These are phyloP conservation scores for Parietaria judaica DNA, from an alignment of 306 rosid genomes.

Conservation along the genomic window DNA sequence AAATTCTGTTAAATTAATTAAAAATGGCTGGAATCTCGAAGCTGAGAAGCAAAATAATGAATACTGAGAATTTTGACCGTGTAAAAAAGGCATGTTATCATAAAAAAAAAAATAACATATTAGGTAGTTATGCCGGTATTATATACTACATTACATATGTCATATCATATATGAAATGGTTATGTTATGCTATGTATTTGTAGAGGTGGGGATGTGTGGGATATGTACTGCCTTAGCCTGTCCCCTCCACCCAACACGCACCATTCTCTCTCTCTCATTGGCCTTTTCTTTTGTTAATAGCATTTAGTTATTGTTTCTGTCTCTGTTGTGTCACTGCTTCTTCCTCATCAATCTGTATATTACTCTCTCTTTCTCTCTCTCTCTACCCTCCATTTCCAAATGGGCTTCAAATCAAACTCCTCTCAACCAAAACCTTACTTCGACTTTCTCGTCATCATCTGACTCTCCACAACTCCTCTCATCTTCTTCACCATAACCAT, in stretches of 20 bases:
- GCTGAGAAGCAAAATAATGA: too few species aligned
- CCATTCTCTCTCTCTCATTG: constrained; percentile 18
- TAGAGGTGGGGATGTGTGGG: constrained; percentile 15
- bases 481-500: background rate
- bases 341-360: background rate
- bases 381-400: constrained; percentile 55
- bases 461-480: constrained; percentile 19
- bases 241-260: constrained; percentile 87
- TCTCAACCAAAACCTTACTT: constrained; percentile 64
- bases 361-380: constrained; percentile 15
- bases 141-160: too few species aligned
- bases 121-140: too few species aligned
- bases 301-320: background rate
- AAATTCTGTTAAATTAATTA: too few species aligned
- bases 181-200: too few species aligned
- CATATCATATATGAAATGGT: too few species aligned
- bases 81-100: background rate
- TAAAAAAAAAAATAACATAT: constrained; percentile 16
- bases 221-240: constrained; percentile 67
- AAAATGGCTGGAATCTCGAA: too few species aligned
- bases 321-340: background rate
- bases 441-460: constrained; percentile 75
- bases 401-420: constrained; percentile 26
- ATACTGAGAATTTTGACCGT: too few species aligned
- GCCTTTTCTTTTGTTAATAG: background rate